phyloP scores from a whole-genome alignment of 768 basidiomycete genomes.

The Boletus pseudopeckii region DNA sequence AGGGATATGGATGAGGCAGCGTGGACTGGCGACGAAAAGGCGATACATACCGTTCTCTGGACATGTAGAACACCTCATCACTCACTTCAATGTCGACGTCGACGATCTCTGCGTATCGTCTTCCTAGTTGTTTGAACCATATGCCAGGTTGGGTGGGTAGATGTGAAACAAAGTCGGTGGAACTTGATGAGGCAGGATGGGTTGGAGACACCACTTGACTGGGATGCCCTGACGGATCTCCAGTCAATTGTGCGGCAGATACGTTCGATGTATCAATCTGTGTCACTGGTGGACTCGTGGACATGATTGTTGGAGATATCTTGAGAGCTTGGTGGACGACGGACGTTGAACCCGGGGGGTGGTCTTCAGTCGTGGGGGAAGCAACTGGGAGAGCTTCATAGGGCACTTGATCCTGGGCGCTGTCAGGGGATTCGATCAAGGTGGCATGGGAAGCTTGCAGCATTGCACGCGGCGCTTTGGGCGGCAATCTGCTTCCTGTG shows the following conservation, averaged over 20 bases:
- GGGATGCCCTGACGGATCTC: not conserved
- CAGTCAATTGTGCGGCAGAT: not conserved
- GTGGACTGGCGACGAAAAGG: not conserved
- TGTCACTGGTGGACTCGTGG: not conserved
- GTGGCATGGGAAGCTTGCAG: slow-evolving; percentile 5
- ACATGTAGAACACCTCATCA: slow-evolving; percentile 21
- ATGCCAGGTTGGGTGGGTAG: slow-evolving; percentile 20
- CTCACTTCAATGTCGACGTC: slow-evolving; percentile 22
- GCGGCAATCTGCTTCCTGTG: slow-evolving; percentile 7
- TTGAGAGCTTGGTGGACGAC: not conserved
- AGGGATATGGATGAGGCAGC: not conserved
- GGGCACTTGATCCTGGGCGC: not conserved
- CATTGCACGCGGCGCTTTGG: slow-evolving; percentile 24
- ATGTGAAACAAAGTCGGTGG: slow-evolving; percentile 11
- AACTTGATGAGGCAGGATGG: not conserved
- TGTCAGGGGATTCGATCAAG: not conserved
- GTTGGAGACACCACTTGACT: not conserved
- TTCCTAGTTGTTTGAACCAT: slow-evolving; percentile 27
- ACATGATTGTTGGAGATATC: slow-evolving; percentile 5
- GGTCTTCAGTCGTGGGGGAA: slow-evolving; percentile 5
- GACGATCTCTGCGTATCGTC: slow-evolving; percentile 17
- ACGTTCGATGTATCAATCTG: not conserved
- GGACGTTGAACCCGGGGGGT: not conserved
- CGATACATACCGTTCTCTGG: slow-evolving; percentile 14
- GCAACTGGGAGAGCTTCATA: not conserved